These are phyloP conservation scores for Meyerozyma smithsonii DNA, from an alignment of 1,139 yeast genomes.

Conservation along the genomic window DNA sequence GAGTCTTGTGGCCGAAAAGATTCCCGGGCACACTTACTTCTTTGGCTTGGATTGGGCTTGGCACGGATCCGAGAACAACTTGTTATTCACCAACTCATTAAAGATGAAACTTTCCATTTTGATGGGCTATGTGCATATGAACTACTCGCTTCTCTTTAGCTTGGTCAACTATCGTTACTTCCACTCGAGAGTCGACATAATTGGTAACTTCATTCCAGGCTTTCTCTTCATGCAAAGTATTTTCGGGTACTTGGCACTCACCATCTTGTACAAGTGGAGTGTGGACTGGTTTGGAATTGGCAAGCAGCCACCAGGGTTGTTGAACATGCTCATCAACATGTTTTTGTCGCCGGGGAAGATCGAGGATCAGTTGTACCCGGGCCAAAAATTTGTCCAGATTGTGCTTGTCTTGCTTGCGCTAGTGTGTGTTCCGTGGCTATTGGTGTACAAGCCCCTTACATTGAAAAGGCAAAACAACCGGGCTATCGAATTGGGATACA, in stretches of 20 bases:
- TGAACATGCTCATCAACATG: slow-evolving; percentile 95
- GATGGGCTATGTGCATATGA: slow-evolving; percentile 95
- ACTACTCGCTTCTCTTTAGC: slow-evolving; percentile 82
- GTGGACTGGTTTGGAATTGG: slow-evolving; percentile 81
- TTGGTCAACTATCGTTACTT: slow-evolving; percentile 74
- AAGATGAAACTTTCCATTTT: slow-evolving; percentile 93
- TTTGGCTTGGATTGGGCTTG: slow-evolving; percentile 92
- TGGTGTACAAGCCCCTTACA: slow-evolving; percentile 81
- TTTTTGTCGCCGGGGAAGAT: slow-evolving; percentile 88
- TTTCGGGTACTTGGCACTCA: slow-evolving; percentile 81
- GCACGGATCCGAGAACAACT: slow-evolving; percentile 95
- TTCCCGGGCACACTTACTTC: slow-evolving; percentile 58
- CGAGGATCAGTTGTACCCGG: slow-evolving; percentile 77
- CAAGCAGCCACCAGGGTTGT: slow-evolving; percentile 83
- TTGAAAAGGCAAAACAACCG: slow-evolving; percentile 26
- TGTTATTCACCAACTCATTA: slow-evolving; percentile 87
- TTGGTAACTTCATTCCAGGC: slow-evolving; percentile 94
- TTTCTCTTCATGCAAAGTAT: slow-evolving; percentile 91
- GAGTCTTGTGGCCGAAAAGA: slow-evolving; percentile 54
- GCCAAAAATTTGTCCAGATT: slow-evolving; percentile 78
- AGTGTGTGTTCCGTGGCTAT: slow-evolving; percentile 92
- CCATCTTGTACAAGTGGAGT: slow-evolving; percentile 91
- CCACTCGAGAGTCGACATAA: slow-evolving; percentile 73
- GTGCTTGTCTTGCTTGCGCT: slow-evolving; percentile 71
- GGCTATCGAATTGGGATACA: slow-evolving; percentile 30